These are phyloP conservation scores for Elsinoe australis DNA, from an alignment of 2,329 filamentous ascomycete genomes.

Conservation along the genomic window DNA sequence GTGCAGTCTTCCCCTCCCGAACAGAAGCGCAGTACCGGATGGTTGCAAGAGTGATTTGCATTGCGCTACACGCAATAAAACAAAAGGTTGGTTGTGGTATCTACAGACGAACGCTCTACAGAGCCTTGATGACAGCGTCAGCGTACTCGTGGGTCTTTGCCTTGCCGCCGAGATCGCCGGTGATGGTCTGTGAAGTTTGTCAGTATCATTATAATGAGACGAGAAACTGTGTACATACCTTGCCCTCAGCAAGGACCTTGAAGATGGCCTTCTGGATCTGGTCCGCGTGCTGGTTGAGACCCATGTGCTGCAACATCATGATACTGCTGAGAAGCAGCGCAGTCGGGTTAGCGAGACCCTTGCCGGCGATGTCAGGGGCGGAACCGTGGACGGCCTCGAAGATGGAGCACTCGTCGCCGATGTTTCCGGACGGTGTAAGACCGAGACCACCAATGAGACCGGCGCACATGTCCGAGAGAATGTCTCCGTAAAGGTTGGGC, in stretches of 20 bases:
- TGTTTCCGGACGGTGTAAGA: conserved; percentile 95
- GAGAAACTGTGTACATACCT: conserved; percentile 48
- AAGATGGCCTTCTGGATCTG: conserved; percentile 94
- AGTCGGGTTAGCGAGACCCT: conserved; percentile 94
- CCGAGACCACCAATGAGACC: conserved; percentile 96
- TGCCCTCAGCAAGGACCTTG: conserved; percentile 89
- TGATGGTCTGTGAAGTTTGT: conserved; percentile 54
- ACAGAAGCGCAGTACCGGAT: no score
- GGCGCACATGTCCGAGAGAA: conserved; percentile 98
- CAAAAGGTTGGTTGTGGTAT: conserved; percentile 1
- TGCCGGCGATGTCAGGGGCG: conserved; percentile 91
- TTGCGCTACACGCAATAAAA: no score
- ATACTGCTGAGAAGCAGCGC: conserved; percentile 90
- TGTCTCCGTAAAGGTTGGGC: conserved; percentile 98
- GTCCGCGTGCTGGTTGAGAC: conserved; percentile 71
- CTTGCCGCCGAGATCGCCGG: conserved; percentile 92
- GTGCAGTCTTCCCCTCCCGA: no score
- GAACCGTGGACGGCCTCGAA: conserved; percentile 99
- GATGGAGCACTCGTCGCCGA: conserved; percentile 97
- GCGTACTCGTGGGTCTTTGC: conserved; percentile 94
- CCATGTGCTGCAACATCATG: conserved; percentile 99
- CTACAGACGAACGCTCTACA: conserved; percentile 28
- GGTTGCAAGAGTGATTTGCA: no score
- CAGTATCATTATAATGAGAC: no score
- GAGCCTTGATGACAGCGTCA: conserved; percentile 71